Evolutionary conservation across 805 yeast species (phyloP), one percentile per base, ranked within the genome.

Genomic region (Nakazawaea molendinolei): DNA sequence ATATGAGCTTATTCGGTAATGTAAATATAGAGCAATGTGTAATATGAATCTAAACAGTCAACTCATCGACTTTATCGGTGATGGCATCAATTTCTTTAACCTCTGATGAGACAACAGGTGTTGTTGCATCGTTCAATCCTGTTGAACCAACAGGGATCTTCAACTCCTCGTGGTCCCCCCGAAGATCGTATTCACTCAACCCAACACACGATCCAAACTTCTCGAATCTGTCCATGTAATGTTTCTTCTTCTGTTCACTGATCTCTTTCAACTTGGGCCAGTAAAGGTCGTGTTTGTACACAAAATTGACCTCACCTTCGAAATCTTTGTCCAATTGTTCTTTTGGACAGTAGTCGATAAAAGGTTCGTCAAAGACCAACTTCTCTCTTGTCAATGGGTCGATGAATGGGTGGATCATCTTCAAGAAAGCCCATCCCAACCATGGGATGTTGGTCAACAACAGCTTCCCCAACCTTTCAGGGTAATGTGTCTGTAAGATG

Each of bases 371-470:
- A 54, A 79, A 92, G 3, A 87, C 95, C 45, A 92, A 71, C 62
- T 92, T 92, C 58, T 89, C 97, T 44, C 95, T 71, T 2, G 99
- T 92, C 52, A 86, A 61, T 5, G 98, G 97, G 53, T 92, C 98
- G 45, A 92, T 92, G 56, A 92, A 92, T 5, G 99, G 98, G 50
- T 85, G 86, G 44, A 92, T 89, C 46, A 92, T 63, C 61, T 84
- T 89, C 47, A 92, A 64, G 51, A 92, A 92, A 8, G 95, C 79
- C 86, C 95, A 84, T 5, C 89, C 98, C 36, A 90, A 60, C 75
- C 92, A 84, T 10, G 97, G 97, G 46, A 92, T 87, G 58, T 92
- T 90, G 31, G 95, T 86, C 40, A 92, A 67, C 31, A 89, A 68
- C 0, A 97, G 97, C 54, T 81, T 83, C 26, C 99, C 99, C 42